These are phyloP conservation scores for Gleditsia sinensis DNA, from an alignment of 306 rosid species.

Conservation along the genomic window DNA sequence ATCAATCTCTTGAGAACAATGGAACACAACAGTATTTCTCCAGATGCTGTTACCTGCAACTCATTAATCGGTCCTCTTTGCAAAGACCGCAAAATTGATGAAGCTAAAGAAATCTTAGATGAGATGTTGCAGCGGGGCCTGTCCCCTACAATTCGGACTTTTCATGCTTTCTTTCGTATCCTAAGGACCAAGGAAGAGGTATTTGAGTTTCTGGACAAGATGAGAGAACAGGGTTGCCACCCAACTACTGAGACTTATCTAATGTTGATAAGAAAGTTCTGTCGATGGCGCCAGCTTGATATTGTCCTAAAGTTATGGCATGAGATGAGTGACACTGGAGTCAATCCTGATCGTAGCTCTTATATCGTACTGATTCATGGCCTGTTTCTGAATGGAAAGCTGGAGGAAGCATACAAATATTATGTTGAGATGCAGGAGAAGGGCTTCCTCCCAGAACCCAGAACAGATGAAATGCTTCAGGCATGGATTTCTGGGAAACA, in stretches of 20 bases:
- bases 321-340: slow-evolving; percentile 66
- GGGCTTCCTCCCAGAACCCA: slow-evolving; percentile 76
- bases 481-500: slow-evolving; percentile 81
- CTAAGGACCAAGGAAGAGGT: slow-evolving; percentile 66
- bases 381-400: slow-evolving; percentile 74
- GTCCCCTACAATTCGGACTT: slow-evolving; percentile 76
- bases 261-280: slow-evolving; percentile 85
- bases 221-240: slow-evolving; percentile 66
- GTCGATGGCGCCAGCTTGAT: slow-evolving; percentile 84
- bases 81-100: slow-evolving; percentile 59
- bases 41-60: slow-evolving; percentile 81
- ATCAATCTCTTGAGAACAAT: slow-evolving; percentile 57
- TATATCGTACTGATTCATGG: slow-evolving; percentile 89
- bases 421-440: slow-evolving; percentile 86
- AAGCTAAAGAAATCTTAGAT: slow-evolving; percentile 60
- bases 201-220: slow-evolving; percentile 62
- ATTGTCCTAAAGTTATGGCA: slow-evolving; percentile 73
- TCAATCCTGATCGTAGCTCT: slow-evolving; percentile 78
- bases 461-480: slow-evolving; percentile 75
- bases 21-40: slow-evolving; percentile 62
- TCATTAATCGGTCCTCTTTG: slow-evolving; percentile 90
- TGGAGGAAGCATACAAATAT: slow-evolving; percentile 76
- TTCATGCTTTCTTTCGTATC: slow-evolving; percentile 76
- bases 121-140: slow-evolving; percentile 59
- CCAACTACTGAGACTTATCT: slow-evolving; percentile 76